phyloP scores from a whole-genome alignment of 139 green algal genomes.

The Chlamydomonas incerta region DNA sequence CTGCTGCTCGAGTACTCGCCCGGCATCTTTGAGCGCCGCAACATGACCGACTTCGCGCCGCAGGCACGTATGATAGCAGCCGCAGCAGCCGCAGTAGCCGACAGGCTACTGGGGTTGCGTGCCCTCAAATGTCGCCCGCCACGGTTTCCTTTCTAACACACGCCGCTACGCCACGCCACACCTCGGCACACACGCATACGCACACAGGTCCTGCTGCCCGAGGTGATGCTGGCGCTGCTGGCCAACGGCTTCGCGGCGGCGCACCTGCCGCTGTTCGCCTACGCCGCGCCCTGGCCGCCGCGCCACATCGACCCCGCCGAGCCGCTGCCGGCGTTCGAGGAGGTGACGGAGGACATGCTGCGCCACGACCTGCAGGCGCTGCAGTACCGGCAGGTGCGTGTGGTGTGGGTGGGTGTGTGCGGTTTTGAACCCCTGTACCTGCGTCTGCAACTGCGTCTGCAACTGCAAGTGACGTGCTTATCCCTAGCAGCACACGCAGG shows the following conservation, averaged over 20 bases:
- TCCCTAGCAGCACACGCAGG: too few relatives aligned
- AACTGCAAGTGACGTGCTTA: neutral
- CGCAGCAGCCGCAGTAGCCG: too few relatives aligned
- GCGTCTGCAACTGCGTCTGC: too few relatives aligned
- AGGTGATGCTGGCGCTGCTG: conserved; percentile 54
- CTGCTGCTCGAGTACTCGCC: conserved; percentile 79
- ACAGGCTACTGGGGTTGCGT: too few relatives aligned
- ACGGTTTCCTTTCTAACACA: too few relatives aligned
- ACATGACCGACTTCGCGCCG: conserved; percentile 40
- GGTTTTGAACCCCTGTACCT: too few relatives aligned
- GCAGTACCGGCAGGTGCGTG: conserved; percentile 1
- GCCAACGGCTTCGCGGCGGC: conserved; percentile 51
- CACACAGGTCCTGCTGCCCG: conserved; percentile 20
- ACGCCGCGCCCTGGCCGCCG: conserved; percentile 45
- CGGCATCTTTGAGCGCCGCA: conserved; percentile 40
- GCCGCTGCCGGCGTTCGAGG: conserved; percentile 29
- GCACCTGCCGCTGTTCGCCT: conserved; percentile 53
- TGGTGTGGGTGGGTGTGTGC: neutral
- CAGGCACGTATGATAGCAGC: too few relatives aligned
- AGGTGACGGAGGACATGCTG: neutral
- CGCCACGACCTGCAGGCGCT: conserved; percentile 8
- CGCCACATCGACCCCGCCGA: neutral
- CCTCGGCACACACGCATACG: too few relatives aligned
- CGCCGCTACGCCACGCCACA: too few relatives aligned
- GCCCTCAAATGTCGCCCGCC: too few relatives aligned